phyloP scores from a whole-genome alignment of 148 eudicot species.

The Drosera capensis region DNA sequence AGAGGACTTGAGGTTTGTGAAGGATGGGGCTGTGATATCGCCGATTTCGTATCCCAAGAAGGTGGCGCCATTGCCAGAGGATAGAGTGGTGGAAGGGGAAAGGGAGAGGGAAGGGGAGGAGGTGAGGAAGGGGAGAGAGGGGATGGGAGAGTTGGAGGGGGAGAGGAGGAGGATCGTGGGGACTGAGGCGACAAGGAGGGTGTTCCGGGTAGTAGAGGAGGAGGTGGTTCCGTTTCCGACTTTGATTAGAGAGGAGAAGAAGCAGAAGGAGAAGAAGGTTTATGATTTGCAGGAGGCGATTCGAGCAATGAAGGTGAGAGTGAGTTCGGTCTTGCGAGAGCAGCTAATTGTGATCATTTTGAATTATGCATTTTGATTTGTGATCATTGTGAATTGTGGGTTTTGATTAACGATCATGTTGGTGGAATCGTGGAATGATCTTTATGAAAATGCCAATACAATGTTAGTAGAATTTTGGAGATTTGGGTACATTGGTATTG shows the following conservation, averaged over 20 bases:
- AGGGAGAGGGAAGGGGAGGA: conserved; percentile 3
- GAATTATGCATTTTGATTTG: too few relatives aligned
- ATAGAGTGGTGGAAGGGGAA: conserved; percentile 7
- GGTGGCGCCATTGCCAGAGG: conserved; percentile 86
- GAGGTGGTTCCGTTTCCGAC: conserved; percentile 52
- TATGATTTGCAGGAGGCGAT: conserved; percentile 79
- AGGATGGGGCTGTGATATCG: conserved; percentile 23
- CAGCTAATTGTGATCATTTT: too few relatives aligned
- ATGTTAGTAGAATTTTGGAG: conserved; percentile 2
- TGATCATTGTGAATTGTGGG: too few relatives aligned
- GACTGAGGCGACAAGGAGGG: conserved; percentile 15
- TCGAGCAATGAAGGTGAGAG: conserved; percentile 54
- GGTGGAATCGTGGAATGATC: too few relatives aligned
- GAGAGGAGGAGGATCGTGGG: conserved; percentile 36
- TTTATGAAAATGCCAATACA: background rate
- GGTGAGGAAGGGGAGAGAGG: background rate
- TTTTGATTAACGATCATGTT: too few relatives aligned
- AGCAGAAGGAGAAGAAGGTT: conserved; percentile 27
- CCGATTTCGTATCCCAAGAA: conserved; percentile 28
- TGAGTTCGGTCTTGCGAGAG: too few relatives aligned
- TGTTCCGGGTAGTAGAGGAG: conserved; percentile 18
- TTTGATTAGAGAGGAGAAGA: conserved; percentile 44
- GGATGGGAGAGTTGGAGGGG: conserved; percentile 13
- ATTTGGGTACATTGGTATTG: background rate
- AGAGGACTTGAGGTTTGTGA: conserved; percentile 61